These are phyloP conservation scores for Amanita molliuscula DNA, from an alignment of 768 basidiomycete genomes.

Conservation along the genomic window DNA sequence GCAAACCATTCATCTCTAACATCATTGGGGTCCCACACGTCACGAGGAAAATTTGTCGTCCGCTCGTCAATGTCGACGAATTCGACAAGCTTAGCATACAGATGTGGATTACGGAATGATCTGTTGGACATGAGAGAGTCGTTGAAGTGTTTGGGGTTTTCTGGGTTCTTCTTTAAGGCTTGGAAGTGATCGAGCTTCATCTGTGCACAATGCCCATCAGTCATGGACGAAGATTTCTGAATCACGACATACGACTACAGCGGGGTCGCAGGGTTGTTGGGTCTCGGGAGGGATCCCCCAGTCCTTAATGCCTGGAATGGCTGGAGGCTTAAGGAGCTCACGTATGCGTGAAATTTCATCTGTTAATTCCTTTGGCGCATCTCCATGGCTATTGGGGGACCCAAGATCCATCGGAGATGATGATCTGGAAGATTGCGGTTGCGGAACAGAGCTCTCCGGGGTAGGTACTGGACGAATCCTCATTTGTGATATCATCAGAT, in stretches of 20 bases:
- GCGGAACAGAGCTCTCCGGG: background rate
- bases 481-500: constrained; percentile 31
- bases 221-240: background rate
- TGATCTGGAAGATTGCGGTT: background rate
- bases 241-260: constrained; percentile 38
- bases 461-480: constrained; percentile 1
- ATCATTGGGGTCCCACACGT: constrained; percentile 65
- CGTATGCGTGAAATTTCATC: constrained; percentile 49
- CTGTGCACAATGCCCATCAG: constrained; percentile 26
- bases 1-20: constrained; percentile 66
- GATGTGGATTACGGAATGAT: constrained; percentile 91
- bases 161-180: constrained; percentile 50
- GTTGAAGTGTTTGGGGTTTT: constrained; percentile 82
- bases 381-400: constrained; percentile 10
- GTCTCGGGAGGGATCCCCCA: constrained; percentile 71
- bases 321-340: constrained; percentile 46
- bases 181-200: constrained; percentile 76
- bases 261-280: constrained; percentile 45
- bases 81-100: constrained; percentile 93
- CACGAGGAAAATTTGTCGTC: constrained; percentile 67
- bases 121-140: constrained; percentile 89
- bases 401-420: constrained; percentile 4
- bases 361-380: constrained; percentile 14
- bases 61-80: constrained; percentile 89
- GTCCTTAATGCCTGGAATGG: constrained; percentile 52